These are phyloP conservation scores for Dichomitus squalens DNA, from an alignment of 1,284 basidiomycete genomes.

Conservation along the genomic window DNA sequence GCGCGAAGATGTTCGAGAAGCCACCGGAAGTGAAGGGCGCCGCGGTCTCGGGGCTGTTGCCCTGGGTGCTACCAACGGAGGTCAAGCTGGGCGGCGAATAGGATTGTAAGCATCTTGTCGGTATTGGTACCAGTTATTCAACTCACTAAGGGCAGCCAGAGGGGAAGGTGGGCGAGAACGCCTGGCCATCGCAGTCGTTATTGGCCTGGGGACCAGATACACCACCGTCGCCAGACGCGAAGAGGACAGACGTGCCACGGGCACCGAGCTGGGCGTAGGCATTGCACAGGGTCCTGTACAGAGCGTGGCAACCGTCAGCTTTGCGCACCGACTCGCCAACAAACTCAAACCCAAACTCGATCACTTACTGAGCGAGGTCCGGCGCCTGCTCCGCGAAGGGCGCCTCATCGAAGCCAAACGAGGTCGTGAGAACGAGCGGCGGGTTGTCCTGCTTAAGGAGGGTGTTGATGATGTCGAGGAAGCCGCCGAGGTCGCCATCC, in stretches of 20 bases:
- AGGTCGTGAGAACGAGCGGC: conserved; percentile 37
- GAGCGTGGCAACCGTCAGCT: neutral
- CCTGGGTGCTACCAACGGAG: conserved; percentile 54
- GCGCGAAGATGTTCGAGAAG: conserved; percentile 26
- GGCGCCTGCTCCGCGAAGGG: conserved; percentile 28
- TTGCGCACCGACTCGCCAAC: neutral
- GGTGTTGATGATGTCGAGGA: conserved; percentile 36
- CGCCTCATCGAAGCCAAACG: conserved; percentile 57
- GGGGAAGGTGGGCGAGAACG: conserved; percentile 72
- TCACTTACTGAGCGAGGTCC: conserved; percentile 59
- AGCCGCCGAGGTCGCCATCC: conserved; percentile 27
- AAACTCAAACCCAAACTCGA: neutral
- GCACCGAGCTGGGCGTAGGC: conserved; percentile 48
- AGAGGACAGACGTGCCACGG: conserved; percentile 61
- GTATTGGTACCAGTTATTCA: neutral
- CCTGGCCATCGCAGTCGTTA: conserved; percentile 39
- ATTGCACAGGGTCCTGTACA: conserved; percentile 24
- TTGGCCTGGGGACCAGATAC: conserved; percentile 60
- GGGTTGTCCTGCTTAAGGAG: conserved; percentile 32
- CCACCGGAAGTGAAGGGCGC: conserved; percentile 45
- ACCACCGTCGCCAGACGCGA: conserved; percentile 64
- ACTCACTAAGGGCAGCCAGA: conserved; percentile 52
- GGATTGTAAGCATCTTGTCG: neutral
- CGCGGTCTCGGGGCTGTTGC: conserved; percentile 49
- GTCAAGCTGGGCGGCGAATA: conserved; percentile 49